Percentiles rank a stretch among this genome's conserved stretches.
Conservation (phyloP, 352 stramenopile genomes). For the Phytophthora crassamura region DNA sequence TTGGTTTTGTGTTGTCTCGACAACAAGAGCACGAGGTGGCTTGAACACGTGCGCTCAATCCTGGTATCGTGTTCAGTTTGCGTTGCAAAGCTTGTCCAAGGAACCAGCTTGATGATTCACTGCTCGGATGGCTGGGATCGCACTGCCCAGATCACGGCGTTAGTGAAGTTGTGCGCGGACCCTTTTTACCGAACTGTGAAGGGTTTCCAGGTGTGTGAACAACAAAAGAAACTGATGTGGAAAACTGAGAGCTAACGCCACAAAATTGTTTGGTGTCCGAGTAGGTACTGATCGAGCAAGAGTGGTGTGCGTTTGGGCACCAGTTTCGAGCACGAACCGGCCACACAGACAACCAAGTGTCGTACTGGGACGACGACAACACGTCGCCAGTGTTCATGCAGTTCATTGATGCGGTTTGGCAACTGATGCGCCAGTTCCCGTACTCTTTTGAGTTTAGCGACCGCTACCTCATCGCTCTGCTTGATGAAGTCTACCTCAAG, state of each 20-base stretch:
- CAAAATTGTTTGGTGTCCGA: background rate
- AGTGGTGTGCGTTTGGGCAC: slow-evolving; percentile 99
- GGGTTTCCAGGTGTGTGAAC: slow-evolving; percentile 89
- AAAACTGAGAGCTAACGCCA: background rate
- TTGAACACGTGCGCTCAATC: slow-evolving; percentile 83
- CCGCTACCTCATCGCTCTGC: slow-evolving; percentile 91
- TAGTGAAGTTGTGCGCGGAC: slow-evolving; percentile 97
- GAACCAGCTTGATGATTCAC: slow-evolving; percentile 96
- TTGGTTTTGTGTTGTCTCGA: background rate
- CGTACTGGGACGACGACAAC: slow-evolving; percentile 95
- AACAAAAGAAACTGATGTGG: no score
- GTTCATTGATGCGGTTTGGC: slow-evolving; percentile 98
- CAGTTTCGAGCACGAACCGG: slow-evolving; percentile 95
- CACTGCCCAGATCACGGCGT: slow-evolving; percentile 95
- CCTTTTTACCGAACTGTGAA: slow-evolving; percentile 96
- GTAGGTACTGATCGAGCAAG: slow-evolving; percentile 96
- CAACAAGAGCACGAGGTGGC: slow-evolving; percentile 69
- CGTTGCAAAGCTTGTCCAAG: slow-evolving; percentile 89
- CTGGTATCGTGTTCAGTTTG: slow-evolving; percentile 93
- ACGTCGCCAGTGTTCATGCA: slow-evolving; percentile 99
- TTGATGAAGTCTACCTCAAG: slow-evolving; percentile 97
- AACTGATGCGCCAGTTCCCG: slow-evolving; percentile 97
- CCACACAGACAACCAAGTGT: slow-evolving; percentile 58
- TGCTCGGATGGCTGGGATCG: slow-evolving; percentile 99
- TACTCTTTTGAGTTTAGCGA: slow-evolving; percentile 99